These are phyloP conservation scores for Oxytropis ochrocephala DNA, from an alignment of 306 rosid genomes.

Conservation along the genomic window DNA sequence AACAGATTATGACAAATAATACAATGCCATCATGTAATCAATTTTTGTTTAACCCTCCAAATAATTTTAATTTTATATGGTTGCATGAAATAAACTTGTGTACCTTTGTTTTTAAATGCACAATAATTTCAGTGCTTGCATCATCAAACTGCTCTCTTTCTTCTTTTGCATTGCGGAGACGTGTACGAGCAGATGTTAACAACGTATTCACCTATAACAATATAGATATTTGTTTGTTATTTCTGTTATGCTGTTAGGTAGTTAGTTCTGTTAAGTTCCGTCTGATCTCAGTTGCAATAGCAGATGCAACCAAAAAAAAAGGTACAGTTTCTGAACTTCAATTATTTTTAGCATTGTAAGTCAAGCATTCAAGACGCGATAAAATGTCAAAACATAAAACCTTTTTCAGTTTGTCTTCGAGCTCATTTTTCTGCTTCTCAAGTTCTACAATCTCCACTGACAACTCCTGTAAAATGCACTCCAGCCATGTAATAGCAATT, in stretches of 20 bases:
- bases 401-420: constrained; percentile 68
- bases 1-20: constrained; percentile 6
- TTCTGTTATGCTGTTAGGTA: too few relatives aligned
- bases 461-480: constrained; percentile 60
- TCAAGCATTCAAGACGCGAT: not conserved
- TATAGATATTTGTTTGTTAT: not conserved
- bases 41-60: not conserved
- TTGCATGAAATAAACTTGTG: constrained; percentile 3
- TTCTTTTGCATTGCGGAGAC: constrained; percentile 76
- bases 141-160: constrained; percentile 87
- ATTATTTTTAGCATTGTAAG: not conserved
- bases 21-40: not conserved
- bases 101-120: constrained; percentile 73
- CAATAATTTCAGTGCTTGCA: constrained; percentile 68
- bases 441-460: constrained; percentile 58
- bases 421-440: constrained; percentile 62
- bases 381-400: constrained; percentile 20
- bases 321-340: constrained; percentile 1
- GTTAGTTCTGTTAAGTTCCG: too few relatives aligned
- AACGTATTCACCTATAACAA: constrained; percentile 52
- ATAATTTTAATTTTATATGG: not conserved
- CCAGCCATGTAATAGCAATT: not conserved
- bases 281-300: not conserved
- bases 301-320: not conserved
- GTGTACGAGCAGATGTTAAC: constrained; percentile 46